Evolutionary conservation across 768 basidiomycete species (phyloP), one percentile per base, ranked within the genome.

Genomic region (Gloeostereum incarnatum): DNA sequence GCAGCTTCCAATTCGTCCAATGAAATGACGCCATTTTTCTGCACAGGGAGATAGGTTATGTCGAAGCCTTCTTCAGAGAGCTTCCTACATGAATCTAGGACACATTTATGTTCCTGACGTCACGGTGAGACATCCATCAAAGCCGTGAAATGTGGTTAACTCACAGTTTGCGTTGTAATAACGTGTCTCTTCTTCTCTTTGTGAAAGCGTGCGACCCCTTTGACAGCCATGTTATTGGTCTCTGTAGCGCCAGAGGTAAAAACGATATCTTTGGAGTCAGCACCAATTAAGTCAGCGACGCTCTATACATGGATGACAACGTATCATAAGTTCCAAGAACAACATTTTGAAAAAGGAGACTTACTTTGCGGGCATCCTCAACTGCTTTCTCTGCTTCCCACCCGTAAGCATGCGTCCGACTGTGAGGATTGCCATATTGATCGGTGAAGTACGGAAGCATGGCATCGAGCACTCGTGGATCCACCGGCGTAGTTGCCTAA

Each of bases 161-260:
- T 50, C 36, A 91, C 91, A 3, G 93, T 97, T 54, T 96, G 93
- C 0, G 84, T 84, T 2, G 93, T 97, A 46, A 97, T 94, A 31
- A 99, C 72, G 54, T 99, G 96, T 45, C 65, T 78, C 60, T 92
- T 90, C 62, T 88, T 91, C 37, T 90, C 86, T 54, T 85, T 89
- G 57, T 97, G 81, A 59, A 99, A 99, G 20, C 83, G 81, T 20
- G 93, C 96, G 36, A 96, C 81, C 30, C 96, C 96, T 58, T 99
- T 99, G 60, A 99, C 85, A 29, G 82, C 66, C 88, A 97, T 89
- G 51, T 99, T 99, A 54, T 99, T 99, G 18, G 85, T 81, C 62
- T 99, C 96, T 1, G 96, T 99, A 10, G 96, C 96, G 19, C 96
- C 96, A 20, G 90, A 94, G 5, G 96, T 99, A 63, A 98, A 97